These are phyloP conservation scores for Zygoascus bituminiphila DNA, from an alignment of 805 yeast species.

Conservation along the genomic window DNA sequence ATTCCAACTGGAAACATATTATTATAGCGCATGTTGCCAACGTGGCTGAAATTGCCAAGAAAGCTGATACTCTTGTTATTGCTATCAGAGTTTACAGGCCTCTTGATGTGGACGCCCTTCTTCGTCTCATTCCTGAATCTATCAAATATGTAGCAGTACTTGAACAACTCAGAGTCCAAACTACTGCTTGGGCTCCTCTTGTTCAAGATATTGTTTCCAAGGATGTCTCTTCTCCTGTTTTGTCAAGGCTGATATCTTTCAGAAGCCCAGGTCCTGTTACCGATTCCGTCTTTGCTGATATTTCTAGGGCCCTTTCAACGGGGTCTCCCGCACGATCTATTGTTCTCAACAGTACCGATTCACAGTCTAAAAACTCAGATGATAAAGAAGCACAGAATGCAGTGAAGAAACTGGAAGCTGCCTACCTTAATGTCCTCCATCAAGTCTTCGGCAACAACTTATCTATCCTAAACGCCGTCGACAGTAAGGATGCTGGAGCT, in stretches of 20 bases:
- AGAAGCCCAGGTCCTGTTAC: background rate
- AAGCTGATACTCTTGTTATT: conserved; percentile 39
- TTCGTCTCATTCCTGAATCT: conserved; percentile 44
- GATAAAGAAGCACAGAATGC: conserved; percentile 36
- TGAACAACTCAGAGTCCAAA: conserved; percentile 48
- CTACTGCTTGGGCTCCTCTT: conserved; percentile 55
- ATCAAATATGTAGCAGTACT: conserved; percentile 52
- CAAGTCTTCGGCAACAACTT: conserved; percentile 56
- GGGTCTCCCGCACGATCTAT: background rate
- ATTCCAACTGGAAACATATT: no score
- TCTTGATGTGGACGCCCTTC: conserved; percentile 47
- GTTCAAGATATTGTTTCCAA: conserved; percentile 68
- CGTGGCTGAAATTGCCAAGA: background rate
- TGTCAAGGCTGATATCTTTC: background rate
- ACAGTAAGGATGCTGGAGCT: conserved; percentile 34
- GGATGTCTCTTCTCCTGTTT: conserved; percentile 22
- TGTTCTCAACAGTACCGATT: background rate
- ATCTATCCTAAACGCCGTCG: conserved; percentile 51
- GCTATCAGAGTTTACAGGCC: conserved; percentile 66
- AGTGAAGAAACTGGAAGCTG: conserved; percentile 55
- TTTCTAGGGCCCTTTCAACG: background rate
- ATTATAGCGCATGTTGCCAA: background rate
- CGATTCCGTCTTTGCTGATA: background rate
- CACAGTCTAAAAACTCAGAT: conserved; percentile 4
- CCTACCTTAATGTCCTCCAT: conserved; percentile 64